phyloP scores from a whole-genome alignment of 1,284 basidiomycete genomes.

The Sparassis latifolia region DNA sequence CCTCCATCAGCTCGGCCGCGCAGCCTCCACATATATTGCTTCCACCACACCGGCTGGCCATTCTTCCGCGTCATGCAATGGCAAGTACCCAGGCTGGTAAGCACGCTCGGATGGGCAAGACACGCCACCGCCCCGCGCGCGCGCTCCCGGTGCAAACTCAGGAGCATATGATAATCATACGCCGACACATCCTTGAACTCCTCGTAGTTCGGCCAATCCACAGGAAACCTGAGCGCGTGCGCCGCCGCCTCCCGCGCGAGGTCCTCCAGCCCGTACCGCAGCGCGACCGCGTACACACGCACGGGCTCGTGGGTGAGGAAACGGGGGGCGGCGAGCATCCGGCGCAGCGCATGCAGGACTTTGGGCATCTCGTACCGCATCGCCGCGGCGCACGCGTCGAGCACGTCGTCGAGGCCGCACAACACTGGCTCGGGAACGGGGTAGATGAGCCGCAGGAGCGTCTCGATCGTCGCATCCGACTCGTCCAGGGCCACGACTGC shows the following conservation, averaged over 20 bases:
- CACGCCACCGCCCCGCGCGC: not conserved
- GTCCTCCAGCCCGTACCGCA: constrained; percentile 5
- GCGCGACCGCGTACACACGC: constrained; percentile 9
- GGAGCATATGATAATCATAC: constrained; percentile 4
- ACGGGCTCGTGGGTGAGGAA: constrained; percentile 10
- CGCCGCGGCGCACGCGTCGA: constrained; percentile 3
- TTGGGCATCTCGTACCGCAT: constrained; percentile 2
- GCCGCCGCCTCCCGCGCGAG: constrained; percentile 2
- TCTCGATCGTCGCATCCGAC: constrained; percentile 5
- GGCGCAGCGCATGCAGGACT: not conserved
- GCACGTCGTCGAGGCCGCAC: constrained; percentile 7
- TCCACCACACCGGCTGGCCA: constrained; percentile 1
- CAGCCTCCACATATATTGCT: not conserved
- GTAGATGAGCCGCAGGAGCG: constrained; percentile 6
- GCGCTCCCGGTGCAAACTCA: constrained; percentile 2
- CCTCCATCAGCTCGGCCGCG: not conserved
- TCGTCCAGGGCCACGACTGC: not conserved
- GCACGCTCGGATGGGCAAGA: not conserved
- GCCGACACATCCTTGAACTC: constrained; percentile 8
- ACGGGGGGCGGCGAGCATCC: constrained; percentile 1
- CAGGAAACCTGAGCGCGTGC: not conserved
- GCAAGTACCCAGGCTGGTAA: not conserved
- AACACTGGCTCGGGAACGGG: constrained; percentile 7
- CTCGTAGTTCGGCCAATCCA: constrained; percentile 6
- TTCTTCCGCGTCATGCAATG: not conserved